A percentile compares a stretch with the other conserved stretches of the same genome.
phyloP scores from a whole-genome alignment of 2,329 filamentous ascomycete genomes.

The Xylariaceae sp. region DNA sequence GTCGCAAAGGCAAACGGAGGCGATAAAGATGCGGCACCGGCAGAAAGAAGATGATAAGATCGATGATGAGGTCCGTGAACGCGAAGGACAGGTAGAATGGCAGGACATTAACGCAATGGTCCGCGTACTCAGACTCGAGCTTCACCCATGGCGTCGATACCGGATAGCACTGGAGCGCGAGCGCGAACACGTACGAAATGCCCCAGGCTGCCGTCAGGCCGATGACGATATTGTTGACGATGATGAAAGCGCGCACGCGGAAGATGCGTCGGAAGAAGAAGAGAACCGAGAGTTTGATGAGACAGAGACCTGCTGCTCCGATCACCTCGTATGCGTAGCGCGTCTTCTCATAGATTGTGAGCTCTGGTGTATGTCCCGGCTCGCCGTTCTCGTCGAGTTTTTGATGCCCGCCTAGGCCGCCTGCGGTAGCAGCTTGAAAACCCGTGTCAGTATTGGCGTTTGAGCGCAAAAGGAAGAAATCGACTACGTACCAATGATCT shows the following conservation, averaged over 20 bases:
- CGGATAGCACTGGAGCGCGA: constrained; percentile 18
- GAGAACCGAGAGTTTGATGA: constrained; percentile 21
- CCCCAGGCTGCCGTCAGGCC: constrained; percentile 18
- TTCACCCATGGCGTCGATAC: constrained; percentile 15
- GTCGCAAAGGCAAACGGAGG: constrained; percentile 12
- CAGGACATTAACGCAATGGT: constrained; percentile 8
- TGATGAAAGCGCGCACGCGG: constrained; percentile 12
- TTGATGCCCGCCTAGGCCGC: constrained; percentile 17
- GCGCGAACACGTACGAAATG: constrained; percentile 16
- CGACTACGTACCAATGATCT: constrained; percentile 18
- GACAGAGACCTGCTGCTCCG: constrained; percentile 7
- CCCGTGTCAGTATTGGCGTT: neutral
- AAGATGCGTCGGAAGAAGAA: constrained; percentile 22
- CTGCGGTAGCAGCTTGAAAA: constrained; percentile 13
- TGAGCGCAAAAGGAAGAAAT: too few relatives aligned
- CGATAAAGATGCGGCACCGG: constrained; percentile 16
- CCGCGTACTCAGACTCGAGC: constrained; percentile 17
- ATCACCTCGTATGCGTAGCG: constrained; percentile 17
- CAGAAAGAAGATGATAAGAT: constrained; percentile 18
- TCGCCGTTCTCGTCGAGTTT: constrained; percentile 13
- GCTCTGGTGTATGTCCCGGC: constrained; percentile 14
- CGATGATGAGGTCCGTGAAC: constrained; percentile 18
- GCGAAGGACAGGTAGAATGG: constrained; percentile 17
- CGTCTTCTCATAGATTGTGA: constrained; percentile 20
- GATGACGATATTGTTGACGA: constrained; percentile 19